phyloP scores from a whole-genome alignment of 2,329 filamentous ascomycete species.

The Geosmithia flava region DNA sequence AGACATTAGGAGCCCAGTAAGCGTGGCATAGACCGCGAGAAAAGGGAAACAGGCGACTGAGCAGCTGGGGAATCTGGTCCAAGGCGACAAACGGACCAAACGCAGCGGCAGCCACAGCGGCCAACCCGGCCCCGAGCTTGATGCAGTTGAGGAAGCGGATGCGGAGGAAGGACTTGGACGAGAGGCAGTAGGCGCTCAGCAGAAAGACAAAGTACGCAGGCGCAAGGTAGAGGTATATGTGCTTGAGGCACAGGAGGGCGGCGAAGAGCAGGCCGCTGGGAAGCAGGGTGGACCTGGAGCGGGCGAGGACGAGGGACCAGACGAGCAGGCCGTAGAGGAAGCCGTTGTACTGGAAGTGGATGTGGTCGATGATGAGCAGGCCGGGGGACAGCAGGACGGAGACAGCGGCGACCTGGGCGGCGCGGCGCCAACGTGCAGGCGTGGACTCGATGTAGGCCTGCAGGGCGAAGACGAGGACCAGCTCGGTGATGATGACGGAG shows the following conservation, averaged over 20 bases:
- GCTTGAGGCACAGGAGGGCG: conserved; percentile 81
- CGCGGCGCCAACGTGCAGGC: conserved; percentile 50
- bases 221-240: conserved; percentile 94
- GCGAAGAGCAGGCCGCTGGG: conserved; percentile 76
- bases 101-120: conserved; percentile 60
- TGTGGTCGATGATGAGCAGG: conserved; percentile 92
- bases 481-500: conserved; percentile 78
- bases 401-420: conserved; percentile 75
- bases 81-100: conserved; percentile 81
- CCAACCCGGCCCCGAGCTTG: conserved; percentile 68
- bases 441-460: conserved; percentile 68
- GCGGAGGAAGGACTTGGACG: conserved; percentile 60
- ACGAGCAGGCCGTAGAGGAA: conserved; percentile 88
- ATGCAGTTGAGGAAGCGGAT: conserved; percentile 68
- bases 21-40: conserved; percentile 89
- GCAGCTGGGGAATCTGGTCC: conserved; percentile 73
- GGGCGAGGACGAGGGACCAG: conserved; percentile 72
- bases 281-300: conserved; percentile 62
- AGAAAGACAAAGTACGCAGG: conserved; percentile 93
- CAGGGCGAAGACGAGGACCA: conserved; percentile 73
- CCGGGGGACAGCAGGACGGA: conserved; percentile 88
- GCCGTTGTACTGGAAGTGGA: conserved; percentile 98
- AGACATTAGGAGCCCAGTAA: conserved; percentile 96
- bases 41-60: conserved; percentile 84
- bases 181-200: conserved; percentile 79